Base-by-base conservation (phyloP, 2,329 filamentous ascomycete species). In the Zasmidium angulare region DNA sequence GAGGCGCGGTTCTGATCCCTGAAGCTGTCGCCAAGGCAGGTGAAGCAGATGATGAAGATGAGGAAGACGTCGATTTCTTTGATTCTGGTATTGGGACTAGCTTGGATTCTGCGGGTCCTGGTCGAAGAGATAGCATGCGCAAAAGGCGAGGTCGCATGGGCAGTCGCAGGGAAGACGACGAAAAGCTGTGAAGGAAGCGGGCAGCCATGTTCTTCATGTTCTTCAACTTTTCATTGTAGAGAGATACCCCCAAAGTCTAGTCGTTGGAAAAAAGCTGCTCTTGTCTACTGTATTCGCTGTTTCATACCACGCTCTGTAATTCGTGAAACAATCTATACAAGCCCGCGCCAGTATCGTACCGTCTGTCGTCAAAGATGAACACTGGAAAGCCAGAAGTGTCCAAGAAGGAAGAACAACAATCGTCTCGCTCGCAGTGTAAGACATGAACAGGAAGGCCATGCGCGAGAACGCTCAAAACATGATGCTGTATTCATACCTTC, bases 1-100 rank as follows among this genome's bases (percentile, higher is more conserved):
- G 67, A 2, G 31, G 55, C 20, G 49, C 47, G 19, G 56, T 60
- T 12, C 21, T 65, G 4, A 58, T 66, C 50, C 66, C 60, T n/a
- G 55, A 63, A 47, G 50, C 60, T 24, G 58, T 67, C 9, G 59
- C 62, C 2, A 63, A 64, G 11, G 70, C 67, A 29, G 57, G 60
- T 1, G 70, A 72, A 46, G 73, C 70, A 0, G 78, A 80, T 55
- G 78, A 76, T 26, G 76, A 77, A 46, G 77, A 80, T 22, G 77
- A 78, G 53, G 76, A 76, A 49, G 74, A 79, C 24, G 75, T 78
- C 75, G 65, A 67, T 49, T 71, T 81, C 46, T 63, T 78, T 1
- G 77, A 82, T 62, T 80, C 77, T 1, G 80, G 79, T 1, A 71
- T 82, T 52, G 80, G 79, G 0, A 82, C 79, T 6, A 80, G 79